Evolutionary conservation across 352 stramenopile genomes (phyloP), one percentile per base, ranked within the genome.

Genomic region (Plasmopara muralis): DNA sequence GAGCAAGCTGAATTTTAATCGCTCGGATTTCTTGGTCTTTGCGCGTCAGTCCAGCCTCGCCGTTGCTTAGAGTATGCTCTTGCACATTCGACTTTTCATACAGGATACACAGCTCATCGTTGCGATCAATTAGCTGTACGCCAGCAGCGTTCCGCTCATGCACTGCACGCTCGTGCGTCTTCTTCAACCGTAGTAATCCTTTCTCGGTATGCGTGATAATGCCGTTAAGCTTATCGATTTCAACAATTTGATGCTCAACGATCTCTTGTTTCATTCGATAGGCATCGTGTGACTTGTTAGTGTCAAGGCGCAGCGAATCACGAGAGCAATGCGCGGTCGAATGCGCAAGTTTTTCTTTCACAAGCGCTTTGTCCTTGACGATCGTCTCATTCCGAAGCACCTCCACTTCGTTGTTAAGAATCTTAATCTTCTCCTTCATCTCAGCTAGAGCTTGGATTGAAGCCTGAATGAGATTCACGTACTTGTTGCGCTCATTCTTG

Each of bases 361-460:
- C 66, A 6, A 98, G 78, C 3, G 90, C 89, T 58, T 94, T 93
- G 62, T 97, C 90, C 58, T 98, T 98, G 5, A 86, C 86, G 1
- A 92, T 39, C 9, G 80, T 93, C 57, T 98, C 92, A 56, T 97
- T 97, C 2, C 85, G 75, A 46, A 98, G 57, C 40, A 98, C 95
- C 33, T 97, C 87, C 34, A 97, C 85, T 66, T 98, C 92, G 54
- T 97, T 97, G 52, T 95, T 77, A 25, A 98, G 62, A 55, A 97
- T 97, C 59, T 97, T 96, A 64, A 97, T 97, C 61, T 97, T 98
- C 57, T 97, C 93, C 43, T 96, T 96, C 92, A 97, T 97, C 67
- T 98, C 92, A 6, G 89, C 90, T 1, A 97, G 76, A 18, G 90
- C 89, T 60, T 98, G 92, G 2, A 85, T 82, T 7, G 74, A 83